These are phyloP conservation scores for Trametes elegans DNA, from an alignment of 768 basidiomycete genomes.

Conservation along the genomic window DNA sequence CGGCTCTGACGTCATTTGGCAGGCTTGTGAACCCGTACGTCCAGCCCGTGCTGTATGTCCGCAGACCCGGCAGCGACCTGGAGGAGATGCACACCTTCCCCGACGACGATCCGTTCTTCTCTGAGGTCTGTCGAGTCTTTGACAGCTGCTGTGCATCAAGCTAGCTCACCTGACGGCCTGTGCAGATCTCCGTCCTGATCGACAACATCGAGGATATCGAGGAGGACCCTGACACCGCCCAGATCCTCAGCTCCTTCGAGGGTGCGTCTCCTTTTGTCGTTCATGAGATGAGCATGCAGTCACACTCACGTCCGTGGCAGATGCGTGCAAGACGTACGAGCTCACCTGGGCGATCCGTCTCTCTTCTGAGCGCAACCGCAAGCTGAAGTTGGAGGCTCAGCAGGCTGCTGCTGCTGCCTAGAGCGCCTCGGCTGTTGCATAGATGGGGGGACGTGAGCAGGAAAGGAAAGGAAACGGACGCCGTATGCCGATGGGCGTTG, in stretches of 20 bases:
- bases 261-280: too few species aligned
- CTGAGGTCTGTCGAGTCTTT: slow-evolving; percentile 49
- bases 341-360: slow-evolving; percentile 92
- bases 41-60: slow-evolving; percentile 82
- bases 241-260: slow-evolving; percentile 82
- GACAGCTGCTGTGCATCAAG: not conserved
- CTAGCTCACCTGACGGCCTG: not conserved
- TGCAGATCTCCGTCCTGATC: slow-evolving; percentile 74
- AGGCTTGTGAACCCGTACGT: slow-evolving; percentile 94
- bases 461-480: too few species aligned
- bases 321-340: slow-evolving; percentile 86
- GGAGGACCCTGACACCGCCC: slow-evolving; percentile 75
- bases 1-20: slow-evolving; percentile 3
- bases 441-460: too few species aligned
- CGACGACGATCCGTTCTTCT: slow-evolving; percentile 92
- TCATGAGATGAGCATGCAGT: too few species aligned
- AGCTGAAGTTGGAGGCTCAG: slow-evolving; percentile 19
- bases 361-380: slow-evolving; percentile 67
- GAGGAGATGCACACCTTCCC: slow-evolving; percentile 71
- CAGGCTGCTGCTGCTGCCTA: not conserved
- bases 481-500: too few species aligned
- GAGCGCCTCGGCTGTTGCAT: too few species aligned
- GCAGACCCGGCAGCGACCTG: slow-evolving; percentile 77
- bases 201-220: slow-evolving; percentile 89
- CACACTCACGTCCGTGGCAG: too few species aligned